Evolutionary conservation across 1,284 basidiomycete genomes (phyloP), one percentile per base, ranked within the genome.

Genomic region (Marasmius oreades): DNA sequence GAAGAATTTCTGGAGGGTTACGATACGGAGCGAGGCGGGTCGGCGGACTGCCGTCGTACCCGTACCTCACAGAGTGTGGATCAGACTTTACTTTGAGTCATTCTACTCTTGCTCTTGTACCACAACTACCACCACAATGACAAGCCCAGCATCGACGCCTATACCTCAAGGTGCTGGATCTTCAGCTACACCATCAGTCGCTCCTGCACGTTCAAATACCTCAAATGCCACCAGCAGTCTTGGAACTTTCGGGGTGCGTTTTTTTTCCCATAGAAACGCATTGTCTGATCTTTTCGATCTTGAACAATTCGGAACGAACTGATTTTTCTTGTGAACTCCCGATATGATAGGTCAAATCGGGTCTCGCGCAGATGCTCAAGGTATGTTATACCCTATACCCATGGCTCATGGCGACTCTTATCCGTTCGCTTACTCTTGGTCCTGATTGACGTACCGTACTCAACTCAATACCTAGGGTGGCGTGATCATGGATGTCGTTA

Each of bases 301-400:
- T n/a, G 44, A n/a, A 20, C 20, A 18, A 45, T 45, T 12, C n/a
- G n/a, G 7, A 11, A 16, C 7, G 5, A 50, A n/a, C 39, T 42
- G 39, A 42, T 42, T 20, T 24, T 63, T 31, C 10, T 10, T 31
- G 5, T 31, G 28, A 31, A 31, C 4, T 31, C 4, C 59, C 46
- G 16, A 61, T 43, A 34, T 24, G 59, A 51, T 62, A 90, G 88
- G 90, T 98, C 70, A 98, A 98, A 77, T 93, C 92, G 24, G 93
- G 93, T 58, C 79, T 97, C 46, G 94, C 94, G 1, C 93, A 95
- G 79, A 95, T 96, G 94, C 79, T 95, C 66, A 95, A 96, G 80
- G 92, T 88, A 45, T 55, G 71, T 69, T 26, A 12, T 26, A 44
- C 47, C 42, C 48, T 51, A 20, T 48, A 26, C 53, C 24, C 36